phyloP scores from a whole-genome alignment of 116 monocot genomes.

The Posidonia oceanica region DNA sequence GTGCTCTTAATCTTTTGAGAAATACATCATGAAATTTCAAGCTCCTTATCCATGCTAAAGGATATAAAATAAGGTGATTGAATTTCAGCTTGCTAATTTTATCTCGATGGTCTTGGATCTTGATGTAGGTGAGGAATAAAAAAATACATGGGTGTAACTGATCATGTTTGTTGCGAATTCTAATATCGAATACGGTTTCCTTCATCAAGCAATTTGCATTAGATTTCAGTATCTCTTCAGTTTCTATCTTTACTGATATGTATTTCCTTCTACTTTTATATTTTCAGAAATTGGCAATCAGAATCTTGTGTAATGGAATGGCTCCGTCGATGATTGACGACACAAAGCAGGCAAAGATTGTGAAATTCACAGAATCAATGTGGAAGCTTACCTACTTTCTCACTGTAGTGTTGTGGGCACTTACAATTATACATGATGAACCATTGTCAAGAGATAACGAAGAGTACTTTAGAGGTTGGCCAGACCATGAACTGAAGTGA shows the following conservation, averaged over 20 bases:
- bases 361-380: constrained; percentile 75
- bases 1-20: no score
- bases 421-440: constrained; percentile 46
- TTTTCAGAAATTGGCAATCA: constrained; percentile 42
- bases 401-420: constrained; percentile 50
- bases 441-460: constrained; percentile 60
- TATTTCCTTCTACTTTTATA: neutral
- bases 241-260: neutral
- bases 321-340: constrained; percentile 26
- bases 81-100: no score
- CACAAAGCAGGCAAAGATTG: constrained; percentile 41
- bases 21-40: no score
- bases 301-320: constrained; percentile 23
- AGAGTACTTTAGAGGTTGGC: constrained; percentile 79
- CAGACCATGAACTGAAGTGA: constrained; percentile 72
- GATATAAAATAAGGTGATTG: no score
- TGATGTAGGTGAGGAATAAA: no score
- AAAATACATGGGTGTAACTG: no score
- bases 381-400: constrained; percentile 88
- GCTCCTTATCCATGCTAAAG: no score
- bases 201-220: no score
- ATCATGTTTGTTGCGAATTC: no score
- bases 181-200: no score
- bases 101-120: no score
- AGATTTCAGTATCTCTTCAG: neutral